Evolutionary conservation across 78 protist genomes (phyloP), one percentile per base, ranked within the genome.

Genomic region (Dictyostelium purpureum): DNA sequence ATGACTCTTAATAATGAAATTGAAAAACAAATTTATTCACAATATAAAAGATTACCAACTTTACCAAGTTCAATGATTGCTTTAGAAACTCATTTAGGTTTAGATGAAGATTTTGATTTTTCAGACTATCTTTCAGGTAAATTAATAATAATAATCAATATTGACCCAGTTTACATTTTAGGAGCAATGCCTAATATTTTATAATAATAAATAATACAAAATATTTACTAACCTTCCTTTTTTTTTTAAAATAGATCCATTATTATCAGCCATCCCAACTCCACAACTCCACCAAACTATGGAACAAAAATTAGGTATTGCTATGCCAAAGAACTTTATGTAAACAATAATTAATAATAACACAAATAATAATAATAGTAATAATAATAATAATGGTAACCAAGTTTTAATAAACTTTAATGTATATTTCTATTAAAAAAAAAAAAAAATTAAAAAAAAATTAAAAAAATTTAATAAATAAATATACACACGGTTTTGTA

Each of bases 41-140:
- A 83, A 73, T 83, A 73, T 77, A 49, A 57, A 24, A 83, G 91
- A 83, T 83, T 83, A 73, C 91, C 91, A 73, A 83, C 91, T 28
- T 45, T 83, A 59, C 70, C 11, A 57, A 73, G 81, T 42, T 83
- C 91, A 57, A 83, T 56, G 73, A 16, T 83, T 11, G 91, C 61
- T 83, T 83, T 83, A 59, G 91, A 83, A 43, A 83, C 75, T 42
- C 26, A 54, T 56, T 77, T 83, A 57, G 91, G 91, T 61, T 61
- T 73, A 33, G 91, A 83, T 73, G 91, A 83, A 73, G 81, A 70
- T 73, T 57, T 83, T 47, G 91, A 83, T 57, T 83, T 83, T 73
- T 80, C 38, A 28, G 91, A 83, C 45, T 83, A 40, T 33, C 78
- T 83, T 40, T 56, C 45, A 59, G 88, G 87, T 77, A 59, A 2